Base-by-base conservation (phyloP, 441 rosid genomes). In the Gossypium davidsonii region DNA sequence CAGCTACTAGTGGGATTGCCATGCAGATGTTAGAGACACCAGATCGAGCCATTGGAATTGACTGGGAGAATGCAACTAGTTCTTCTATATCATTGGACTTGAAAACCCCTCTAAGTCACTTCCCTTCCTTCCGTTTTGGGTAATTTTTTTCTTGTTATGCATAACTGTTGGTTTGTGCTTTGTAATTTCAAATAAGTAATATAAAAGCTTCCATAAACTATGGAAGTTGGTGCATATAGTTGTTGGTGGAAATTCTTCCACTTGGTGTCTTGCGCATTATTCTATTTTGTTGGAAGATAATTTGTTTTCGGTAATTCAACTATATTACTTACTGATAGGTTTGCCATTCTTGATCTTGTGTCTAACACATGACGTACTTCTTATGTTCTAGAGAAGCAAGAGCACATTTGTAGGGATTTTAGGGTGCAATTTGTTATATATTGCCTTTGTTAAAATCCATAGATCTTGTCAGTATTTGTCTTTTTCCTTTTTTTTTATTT, bases 101-200 rank as follows among this genome's bases (percentile, higher is more conserved):
- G 88, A 88, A 88, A 81, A 94, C 97, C 56, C 98, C 97, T 57
- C 82, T 94, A 73, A 88, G 88, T 83, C 97, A 94, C 87, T 94
- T 94, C 71, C 98, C 98, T 82, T 97, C 97, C 42, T 94, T 94
- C 73, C 97, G 98, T 75, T 94, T 76, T 76, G 98, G 98, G 98
- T 94, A 84, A 85, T 83, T 72, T 59, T 23, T 76, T 58, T 72
- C 67, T 75, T 76, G 46, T 63, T 49, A 28, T 67, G 11, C 67
- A 42, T 39, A 12, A 17, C 25, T 64, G 10, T 20, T 59, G 20
- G 62, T 69, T 31, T 9, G 15, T 12, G 39, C 46, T 68, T 12
- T 55, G 62, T 20, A 21, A 11, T 23, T 56, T 28, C 26, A 69
- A 57, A 28, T 48, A 52, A 56, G 14, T 23, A n/a, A 60, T n/a